These are phyloP conservation scores for Colletotrichum musicola DNA, from an alignment of 2,329 filamentous ascomycete genomes.

Conservation along the genomic window DNA sequence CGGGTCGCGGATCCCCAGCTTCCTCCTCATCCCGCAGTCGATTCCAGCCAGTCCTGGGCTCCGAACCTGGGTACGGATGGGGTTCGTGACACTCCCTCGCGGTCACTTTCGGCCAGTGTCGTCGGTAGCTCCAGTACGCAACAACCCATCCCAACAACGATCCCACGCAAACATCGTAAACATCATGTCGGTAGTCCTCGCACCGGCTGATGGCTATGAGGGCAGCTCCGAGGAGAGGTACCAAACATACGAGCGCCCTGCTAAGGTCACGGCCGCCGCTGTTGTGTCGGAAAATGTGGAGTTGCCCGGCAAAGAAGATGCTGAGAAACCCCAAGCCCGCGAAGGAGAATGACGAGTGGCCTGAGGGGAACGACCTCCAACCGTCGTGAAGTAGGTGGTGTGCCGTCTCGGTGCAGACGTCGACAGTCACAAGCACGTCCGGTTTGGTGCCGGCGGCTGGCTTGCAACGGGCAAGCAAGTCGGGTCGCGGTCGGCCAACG, in stretches of 20 bases:
- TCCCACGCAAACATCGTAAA: conserved; percentile 76
- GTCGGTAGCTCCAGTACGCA: conserved; percentile 75
- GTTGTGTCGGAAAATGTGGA: conserved; percentile 66
- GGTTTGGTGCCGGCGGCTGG: conserved; percentile 66
- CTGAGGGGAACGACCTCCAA: conserved; percentile 86
- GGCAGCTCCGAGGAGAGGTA: conserved; percentile 72
- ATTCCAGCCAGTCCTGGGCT: conserved; percentile 51
- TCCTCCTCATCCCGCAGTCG: conserved; percentile 69
- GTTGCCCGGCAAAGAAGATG: conserved; percentile 76
- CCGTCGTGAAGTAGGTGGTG: conserved; percentile 82
- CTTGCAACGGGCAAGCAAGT: conserved; percentile 81
- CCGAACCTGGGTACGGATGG: conserved; percentile 61
- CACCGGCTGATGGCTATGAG: conserved; percentile 77
- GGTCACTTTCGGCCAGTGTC: conserved; percentile 71
- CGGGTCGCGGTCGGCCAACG: conserved; percentile 78
- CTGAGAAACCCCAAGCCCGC: conserved; percentile 81
- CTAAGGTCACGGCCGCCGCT: conserved; percentile 64
- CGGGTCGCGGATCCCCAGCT: conserved; percentile 47
- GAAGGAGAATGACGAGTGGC: conserved; percentile 85
- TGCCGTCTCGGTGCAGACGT: conserved; percentile 79
- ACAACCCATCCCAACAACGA: conserved; percentile 70
- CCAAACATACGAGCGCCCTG: conserved; percentile 68
- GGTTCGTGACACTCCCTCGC: conserved; percentile 69
- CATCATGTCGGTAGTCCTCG: conserved; percentile 79
- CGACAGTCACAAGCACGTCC: conserved; percentile 70